Conservation (phyloP, 768 basidiomycete genomes). For the Pluteus cervinus region DNA sequence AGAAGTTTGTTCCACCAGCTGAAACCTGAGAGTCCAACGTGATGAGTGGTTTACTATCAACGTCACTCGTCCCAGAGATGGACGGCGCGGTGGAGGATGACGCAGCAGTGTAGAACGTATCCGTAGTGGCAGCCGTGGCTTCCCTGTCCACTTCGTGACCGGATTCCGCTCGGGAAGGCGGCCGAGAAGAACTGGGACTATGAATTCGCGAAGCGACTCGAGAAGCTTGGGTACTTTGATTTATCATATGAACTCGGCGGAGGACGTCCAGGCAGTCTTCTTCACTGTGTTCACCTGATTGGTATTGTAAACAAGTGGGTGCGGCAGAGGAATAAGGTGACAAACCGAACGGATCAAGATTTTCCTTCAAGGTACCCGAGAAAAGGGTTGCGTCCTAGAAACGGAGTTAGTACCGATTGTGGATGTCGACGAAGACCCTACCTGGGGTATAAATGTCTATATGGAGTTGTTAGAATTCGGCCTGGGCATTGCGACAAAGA, state of each 20-base stretch:
- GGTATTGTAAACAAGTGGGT: not conserved
- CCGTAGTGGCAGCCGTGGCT: slow-evolving; percentile 34
- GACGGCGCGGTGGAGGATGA: slow-evolving; percentile 33
- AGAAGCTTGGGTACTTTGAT: too few species aligned
- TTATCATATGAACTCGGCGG: slow-evolving; percentile 73
- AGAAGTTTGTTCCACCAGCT: slow-evolving; percentile 77
- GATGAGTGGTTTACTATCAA: slow-evolving; percentile 58
- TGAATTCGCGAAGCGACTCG: too few species aligned
- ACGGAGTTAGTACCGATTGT: slow-evolving; percentile 1
- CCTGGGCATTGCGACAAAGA: slow-evolving; percentile 52
- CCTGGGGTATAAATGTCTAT: slow-evolving; percentile 75
- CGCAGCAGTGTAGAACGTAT: too few species aligned
- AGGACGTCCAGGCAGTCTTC: slow-evolving; percentile 77
- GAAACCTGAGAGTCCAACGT: slow-evolving; percentile 59
- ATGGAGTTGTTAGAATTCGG: slow-evolving; percentile 55
- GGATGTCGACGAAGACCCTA: slow-evolving; percentile 12
- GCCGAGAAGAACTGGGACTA: slow-evolving; percentile 39
- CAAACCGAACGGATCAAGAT: slow-evolving; percentile 67
- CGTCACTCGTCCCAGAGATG: slow-evolving; percentile 63
- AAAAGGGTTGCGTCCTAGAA: slow-evolving; percentile 65
- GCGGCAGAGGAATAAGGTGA: not conserved
- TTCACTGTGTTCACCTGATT: slow-evolving; percentile 68
- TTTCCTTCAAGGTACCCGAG: slow-evolving; percentile 73
- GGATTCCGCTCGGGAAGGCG: too few species aligned
- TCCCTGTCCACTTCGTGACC: slow-evolving; percentile 34